Evolutionary conservation across 116 monocot genomes (phyloP), one percentile per base, ranked within the genome.

Genomic region (Zostera marina): DNA sequence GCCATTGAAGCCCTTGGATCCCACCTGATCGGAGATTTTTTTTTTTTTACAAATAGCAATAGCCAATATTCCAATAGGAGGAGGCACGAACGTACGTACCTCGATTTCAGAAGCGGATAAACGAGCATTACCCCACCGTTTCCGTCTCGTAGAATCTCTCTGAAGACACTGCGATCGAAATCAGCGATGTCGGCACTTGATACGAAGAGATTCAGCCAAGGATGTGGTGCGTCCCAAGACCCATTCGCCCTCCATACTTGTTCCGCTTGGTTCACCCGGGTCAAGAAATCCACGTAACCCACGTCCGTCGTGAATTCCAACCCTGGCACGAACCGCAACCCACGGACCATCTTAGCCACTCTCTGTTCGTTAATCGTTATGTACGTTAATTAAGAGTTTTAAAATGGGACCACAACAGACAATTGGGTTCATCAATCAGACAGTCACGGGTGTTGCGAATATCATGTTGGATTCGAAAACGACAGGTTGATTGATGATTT

Each of bases 121-220:
- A 88, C 77, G 8, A 88, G 69, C 85, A 94, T 94, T 19, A 85
- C 85, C 52, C 94, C 94, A 19, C 82, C 89, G 60, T 88, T 75
- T 21, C 94, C 94, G 11, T 62, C 38, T 12, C 49, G 46, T 23
- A 94, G 68, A 22, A 85, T 75, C 38, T 44, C 41, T 56, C 72
- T 74, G 69, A 94, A 70, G 41, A 94, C 82, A 39, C 60, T 21
- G 45, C 69, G 69, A 41, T 94, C 89, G 65, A 94, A 94, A 45
- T 72, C 85, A 9, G 53, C 70, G 42, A 94, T 80, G 68, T 94
- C 67, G 11, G 60, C 54, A 12, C 80, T 58, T 12, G 88, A 66
- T 8, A 94, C 70, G 47, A 94, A 62, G 14, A 94, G 62, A 68
- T 94, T 94, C 21, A 94, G 76, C 94, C 94, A 94, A 1, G 94